Evolutionary conservation across 768 basidiomycete species (phyloP), one percentile per base, ranked within the genome.

Genomic region (Serpula lacrymans): DNA sequence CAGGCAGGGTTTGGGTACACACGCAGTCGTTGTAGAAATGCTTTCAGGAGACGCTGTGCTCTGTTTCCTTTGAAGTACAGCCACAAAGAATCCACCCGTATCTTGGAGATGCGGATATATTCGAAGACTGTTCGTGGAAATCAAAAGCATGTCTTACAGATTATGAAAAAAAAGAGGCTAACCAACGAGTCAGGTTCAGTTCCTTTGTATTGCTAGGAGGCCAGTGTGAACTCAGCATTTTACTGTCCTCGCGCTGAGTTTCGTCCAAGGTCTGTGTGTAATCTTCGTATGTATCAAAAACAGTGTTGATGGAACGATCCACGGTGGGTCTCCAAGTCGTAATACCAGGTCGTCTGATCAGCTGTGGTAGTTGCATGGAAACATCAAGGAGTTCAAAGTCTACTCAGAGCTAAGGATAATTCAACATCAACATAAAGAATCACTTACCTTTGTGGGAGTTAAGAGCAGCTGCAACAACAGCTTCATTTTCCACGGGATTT

Each of bases 1-100:
- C n/a, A n/a, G n/a, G n/a, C n/a, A n/a, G n/a, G n/a, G n/a, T n/a
- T n/a, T n/a, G n/a, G n/a, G n/a, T n/a, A n/a, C n/a, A n/a, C n/a
- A n/a, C n/a, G n/a, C n/a, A 14, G 24, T 6, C 10, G 18, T 59
- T 9, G 50, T 33, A 17, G 40, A 5, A 23, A 22, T 14, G 2
- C 13, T 18, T 11, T 37, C 2, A 26, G 6, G 13, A 12, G 16
- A 23, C 29, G n/a, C 1, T 8, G 20, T 34, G 10, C 20, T 43
- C 12, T 49, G 44, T 39, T 66, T 76, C 54, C 72, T 77, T 55
- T 85, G 75, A 25, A 97, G 61, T 0, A 96, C 86, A 9, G 92
- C 92, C n/a, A 99, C 82, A 57, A 96, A 99, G 66, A 99, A 99
- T 0, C 93, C 96, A 3, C 96, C 96, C 0, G 93, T 90, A 55